Percentiles rank a stretch among this genome's conserved stretches.
Evolutionary conservation across 2,329 filamentous ascomycete species (phyloP).

Genomic region (Xenoacremonium recifei): DNA sequence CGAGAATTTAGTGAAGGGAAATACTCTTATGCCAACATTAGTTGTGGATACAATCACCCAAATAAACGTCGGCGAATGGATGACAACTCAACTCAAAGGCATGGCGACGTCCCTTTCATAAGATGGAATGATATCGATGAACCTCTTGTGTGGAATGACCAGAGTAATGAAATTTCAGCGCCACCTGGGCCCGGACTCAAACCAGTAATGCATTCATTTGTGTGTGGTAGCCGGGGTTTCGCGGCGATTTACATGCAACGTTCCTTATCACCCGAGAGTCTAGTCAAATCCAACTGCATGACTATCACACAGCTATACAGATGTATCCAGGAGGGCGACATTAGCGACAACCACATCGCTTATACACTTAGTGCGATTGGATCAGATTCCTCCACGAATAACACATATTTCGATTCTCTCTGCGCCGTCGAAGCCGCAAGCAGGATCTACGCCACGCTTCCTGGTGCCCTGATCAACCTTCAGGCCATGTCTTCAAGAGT

Average conservation of each 20-base stretch:
- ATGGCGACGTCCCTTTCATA: too few species aligned
- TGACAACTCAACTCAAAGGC: too few species aligned
- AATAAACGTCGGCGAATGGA: too few species aligned
- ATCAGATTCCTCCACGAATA: too few species aligned
- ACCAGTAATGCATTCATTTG: neutral
- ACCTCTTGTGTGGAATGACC: neutral
- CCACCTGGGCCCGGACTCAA: neutral
- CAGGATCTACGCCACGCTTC: neutral
- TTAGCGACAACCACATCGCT: neutral
- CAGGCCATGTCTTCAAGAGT: neutral
- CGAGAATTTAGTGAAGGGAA: too few species aligned
- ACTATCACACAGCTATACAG: neutral
- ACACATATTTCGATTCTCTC: neutral
- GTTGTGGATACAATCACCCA: too few species aligned
- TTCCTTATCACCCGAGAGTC: neutral
- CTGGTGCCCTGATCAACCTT: neutral
- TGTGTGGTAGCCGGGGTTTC: neutral
- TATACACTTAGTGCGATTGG: neutral
- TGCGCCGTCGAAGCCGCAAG: neutral
- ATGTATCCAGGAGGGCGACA: neutral
- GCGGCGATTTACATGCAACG: neutral
- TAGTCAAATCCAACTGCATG: neutral
- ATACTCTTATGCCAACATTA: too few species aligned
- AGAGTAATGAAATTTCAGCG: too few species aligned
- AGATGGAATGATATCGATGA: too few species aligned